These are phyloP conservation scores for Aspergillus costaricaensis DNA, from an alignment of 2,329 filamentous ascomycete species.

Conservation along the genomic window DNA sequence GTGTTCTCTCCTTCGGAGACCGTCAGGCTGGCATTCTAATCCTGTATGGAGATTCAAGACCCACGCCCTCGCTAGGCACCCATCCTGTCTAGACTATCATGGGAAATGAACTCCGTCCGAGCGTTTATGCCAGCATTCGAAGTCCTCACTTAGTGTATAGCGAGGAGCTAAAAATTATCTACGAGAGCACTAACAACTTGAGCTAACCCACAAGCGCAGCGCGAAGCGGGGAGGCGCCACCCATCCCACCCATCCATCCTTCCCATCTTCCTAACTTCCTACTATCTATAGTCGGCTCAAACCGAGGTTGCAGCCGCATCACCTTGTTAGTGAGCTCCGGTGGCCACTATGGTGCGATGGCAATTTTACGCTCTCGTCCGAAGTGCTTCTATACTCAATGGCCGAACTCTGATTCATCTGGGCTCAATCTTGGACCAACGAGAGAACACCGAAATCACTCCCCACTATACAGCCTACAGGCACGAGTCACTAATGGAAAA, in stretches of 20 bases:
- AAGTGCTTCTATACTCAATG: background rate
- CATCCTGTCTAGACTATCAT: background rate
- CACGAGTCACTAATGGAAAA: too few relatives aligned
- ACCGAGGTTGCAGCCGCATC: background rate
- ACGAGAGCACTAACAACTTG: background rate
- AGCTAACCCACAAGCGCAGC: background rate
- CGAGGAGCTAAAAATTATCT: background rate
- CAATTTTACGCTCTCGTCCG: background rate
- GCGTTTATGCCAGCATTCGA: background rate
- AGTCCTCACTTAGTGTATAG: background rate
- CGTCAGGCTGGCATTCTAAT: background rate
- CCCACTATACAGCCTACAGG: too few relatives aligned
- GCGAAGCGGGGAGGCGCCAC: background rate
- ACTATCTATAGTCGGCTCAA: background rate
- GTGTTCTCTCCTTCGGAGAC: background rate
- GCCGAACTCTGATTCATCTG: background rate
- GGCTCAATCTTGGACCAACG: too few relatives aligned
- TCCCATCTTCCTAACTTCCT: too few relatives aligned
- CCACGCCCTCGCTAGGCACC: background rate
- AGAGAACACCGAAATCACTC: too few relatives aligned
- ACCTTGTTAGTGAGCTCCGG: background rate
- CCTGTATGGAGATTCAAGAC: background rate
- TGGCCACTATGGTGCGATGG: background rate
- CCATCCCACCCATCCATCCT: too few relatives aligned
- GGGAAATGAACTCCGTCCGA: background rate